Conservation (phyloP, 31 red algal species). For the Bonnemaisonia californica region DNA sequence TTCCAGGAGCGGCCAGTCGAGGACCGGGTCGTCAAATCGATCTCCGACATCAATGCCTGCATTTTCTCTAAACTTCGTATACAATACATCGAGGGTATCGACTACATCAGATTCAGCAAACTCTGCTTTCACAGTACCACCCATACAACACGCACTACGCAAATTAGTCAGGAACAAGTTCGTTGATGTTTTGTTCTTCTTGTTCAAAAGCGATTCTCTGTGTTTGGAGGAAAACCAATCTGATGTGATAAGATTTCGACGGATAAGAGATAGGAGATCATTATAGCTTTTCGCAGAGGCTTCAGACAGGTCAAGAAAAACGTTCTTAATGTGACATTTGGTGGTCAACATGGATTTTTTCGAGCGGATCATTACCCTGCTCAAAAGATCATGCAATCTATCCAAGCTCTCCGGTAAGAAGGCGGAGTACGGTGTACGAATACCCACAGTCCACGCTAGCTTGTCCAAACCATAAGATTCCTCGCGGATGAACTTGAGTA, state of each 20-base stretch:
- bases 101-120: slow-evolving; percentile 55
- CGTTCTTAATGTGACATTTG: slow-evolving; percentile 48
- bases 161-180: slow-evolving; percentile 65
- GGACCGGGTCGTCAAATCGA: slow-evolving; percentile 48
- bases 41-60: slow-evolving; percentile 25
- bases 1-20: slow-evolving; percentile 16
- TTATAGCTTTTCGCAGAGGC: slow-evolving; percentile 82
- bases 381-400: slow-evolving; percentile 30
- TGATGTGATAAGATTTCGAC: slow-evolving; percentile 77
- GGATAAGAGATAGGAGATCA: slow-evolving; percentile 62
- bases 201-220: slow-evolving; percentile 83
- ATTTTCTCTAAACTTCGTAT: slow-evolving; percentile 17
- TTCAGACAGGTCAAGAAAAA: slow-evolving; percentile 67
- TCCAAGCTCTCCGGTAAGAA: slow-evolving; percentile 43
- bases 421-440: slow-evolving; percentile 72
- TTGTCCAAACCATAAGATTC: slow-evolving; percentile 73
- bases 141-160: slow-evolving; percentile 80
- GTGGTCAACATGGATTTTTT: slow-evolving; percentile 67
- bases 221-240: slow-evolving; percentile 86
- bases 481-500: slow-evolving; percentile 83
- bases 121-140: slow-evolving; percentile 65
- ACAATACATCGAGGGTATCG: slow-evolving; percentile 56
- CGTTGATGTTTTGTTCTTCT: slow-evolving; percentile 51
- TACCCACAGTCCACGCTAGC: slow-evolving; percentile 61
- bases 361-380: slow-evolving; percentile 66